Evolutionary conservation across 2,329 filamentous ascomycete species (phyloP).

Genomic region (Ramularia endophylla): DNA sequence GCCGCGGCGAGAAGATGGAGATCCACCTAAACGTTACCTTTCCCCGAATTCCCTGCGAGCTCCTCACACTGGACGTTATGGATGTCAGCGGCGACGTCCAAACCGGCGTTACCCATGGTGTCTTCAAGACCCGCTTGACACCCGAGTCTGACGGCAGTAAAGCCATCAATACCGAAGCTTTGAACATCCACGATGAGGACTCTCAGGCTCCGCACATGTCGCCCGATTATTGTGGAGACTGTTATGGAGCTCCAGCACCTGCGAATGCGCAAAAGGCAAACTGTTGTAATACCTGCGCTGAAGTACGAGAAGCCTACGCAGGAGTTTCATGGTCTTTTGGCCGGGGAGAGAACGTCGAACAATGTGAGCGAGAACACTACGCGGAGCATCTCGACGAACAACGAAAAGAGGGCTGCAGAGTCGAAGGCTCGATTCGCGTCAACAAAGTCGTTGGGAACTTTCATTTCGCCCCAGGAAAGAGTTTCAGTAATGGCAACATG

Average conservation of each 20-base stretch:
- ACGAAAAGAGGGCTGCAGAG: constrained; percentile 85
- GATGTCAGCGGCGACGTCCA: constrained; percentile 97
- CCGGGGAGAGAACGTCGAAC: constrained; percentile 83
- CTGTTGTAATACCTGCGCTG: constrained; percentile 96
- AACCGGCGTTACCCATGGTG: constrained; percentile 84
- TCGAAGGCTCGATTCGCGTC: constrained; percentile 85
- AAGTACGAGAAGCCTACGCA: constrained; percentile 93
- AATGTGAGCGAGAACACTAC: constrained; percentile 94
- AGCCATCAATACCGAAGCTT: constrained; percentile 63
- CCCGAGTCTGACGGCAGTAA: constrained; percentile 67
- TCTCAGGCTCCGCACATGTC: constrained; percentile 69
- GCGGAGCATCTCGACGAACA: constrained; percentile 81
- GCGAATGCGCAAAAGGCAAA: constrained; percentile 67
- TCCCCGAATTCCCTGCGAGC: constrained; percentile 86
- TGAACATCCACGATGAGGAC: constrained; percentile 65
- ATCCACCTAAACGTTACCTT: constrained; percentile 98
- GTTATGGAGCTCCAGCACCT: constrained; percentile 79
- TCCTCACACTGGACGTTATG: constrained; percentile 97
- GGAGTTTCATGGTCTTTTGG: constrained; percentile 89
- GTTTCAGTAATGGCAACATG: constrained; percentile 93
- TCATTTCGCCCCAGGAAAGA: constrained; percentile 92
- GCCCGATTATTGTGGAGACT: constrained; percentile 86
- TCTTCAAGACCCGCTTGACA: constrained; percentile 81
- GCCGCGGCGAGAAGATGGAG: constrained; percentile 97
- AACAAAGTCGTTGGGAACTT: constrained; percentile 99